Conservation (phyloP, 129 eudicot species). For the Arctium minus region DNA sequence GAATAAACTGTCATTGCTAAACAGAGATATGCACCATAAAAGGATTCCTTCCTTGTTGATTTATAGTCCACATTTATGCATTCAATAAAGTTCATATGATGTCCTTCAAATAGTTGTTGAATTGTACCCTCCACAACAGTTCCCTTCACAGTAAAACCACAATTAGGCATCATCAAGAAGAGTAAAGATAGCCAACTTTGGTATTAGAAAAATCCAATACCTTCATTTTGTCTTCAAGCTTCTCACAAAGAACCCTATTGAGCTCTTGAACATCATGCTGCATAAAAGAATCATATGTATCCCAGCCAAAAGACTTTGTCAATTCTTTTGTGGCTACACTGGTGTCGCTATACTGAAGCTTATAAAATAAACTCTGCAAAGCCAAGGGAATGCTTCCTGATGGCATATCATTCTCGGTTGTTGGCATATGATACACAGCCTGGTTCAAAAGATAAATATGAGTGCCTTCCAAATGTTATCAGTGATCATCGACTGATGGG, state of each 20-base stretch:
- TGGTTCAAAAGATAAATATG: slow-evolving; percentile 23
- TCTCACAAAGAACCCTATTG: slow-evolving; percentile 94
- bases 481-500: neutral
- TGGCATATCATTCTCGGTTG: slow-evolving; percentile 94
- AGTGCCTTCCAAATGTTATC: slow-evolving; percentile 11
- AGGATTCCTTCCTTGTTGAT: slow-evolving; percentile 94
- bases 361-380: slow-evolving; percentile 85
- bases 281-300: slow-evolving; percentile 93
- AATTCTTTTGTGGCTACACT: slow-evolving; percentile 98
- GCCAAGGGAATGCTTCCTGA: slow-evolving; percentile 96
- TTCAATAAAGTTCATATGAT: slow-evolving; percentile 93
- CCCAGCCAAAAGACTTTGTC: slow-evolving; percentile 99
- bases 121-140: slow-evolving; percentile 99
- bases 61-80: slow-evolving; percentile 92
- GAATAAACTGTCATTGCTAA: neutral
- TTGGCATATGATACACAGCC: slow-evolving; percentile 99
- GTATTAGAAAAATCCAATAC: slow-evolving; percentile 29
- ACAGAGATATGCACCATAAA: slow-evolving; percentile 52
- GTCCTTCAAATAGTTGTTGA: slow-evolving; percentile 93
- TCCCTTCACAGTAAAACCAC: slow-evolving; percentile 48
- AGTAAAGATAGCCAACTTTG: neutral
- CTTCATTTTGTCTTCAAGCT: slow-evolving; percentile 99
- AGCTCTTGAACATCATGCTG: slow-evolving; percentile 99
- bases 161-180: neutral
- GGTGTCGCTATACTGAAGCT: slow-evolving; percentile 84